Percentiles rank a stretch among this genome's conserved stretches.
Evolutionary conservation across 2,329 filamentous ascomycete genomes (phyloP).

Genomic region (Aspergillus fructus): DNA sequence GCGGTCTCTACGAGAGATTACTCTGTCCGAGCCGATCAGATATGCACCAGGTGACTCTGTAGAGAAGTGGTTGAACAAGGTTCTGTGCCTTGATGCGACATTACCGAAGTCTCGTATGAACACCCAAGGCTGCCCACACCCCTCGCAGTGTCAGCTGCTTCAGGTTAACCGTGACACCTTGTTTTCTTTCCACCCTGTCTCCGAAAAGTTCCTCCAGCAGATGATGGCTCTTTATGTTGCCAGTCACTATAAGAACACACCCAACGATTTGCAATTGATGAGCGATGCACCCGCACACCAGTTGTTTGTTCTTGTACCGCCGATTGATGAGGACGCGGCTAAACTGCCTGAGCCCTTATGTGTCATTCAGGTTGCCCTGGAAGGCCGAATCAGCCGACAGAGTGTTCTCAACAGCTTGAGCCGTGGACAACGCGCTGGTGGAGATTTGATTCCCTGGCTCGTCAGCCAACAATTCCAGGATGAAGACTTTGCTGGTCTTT

Average conservation of each 20-base stretch:
- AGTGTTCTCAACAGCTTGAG: conserved; percentile 89
- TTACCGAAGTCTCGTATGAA: conserved; percentile 73
- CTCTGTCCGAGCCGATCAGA: conserved; percentile 87
- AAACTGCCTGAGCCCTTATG: conserved; percentile 89
- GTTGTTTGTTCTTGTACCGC: conserved; percentile 88
- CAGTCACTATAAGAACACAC: conserved; percentile 97
- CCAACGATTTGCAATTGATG: conserved; percentile 97
- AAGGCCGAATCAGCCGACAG: conserved; percentile 90
- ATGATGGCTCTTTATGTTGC: conserved; percentile 98
- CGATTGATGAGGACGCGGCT: conserved; percentile 72
- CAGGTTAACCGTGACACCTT: conserved; percentile 95
- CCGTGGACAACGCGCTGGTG: conserved; percentile 82
- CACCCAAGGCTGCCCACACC: conserved; percentile 81
- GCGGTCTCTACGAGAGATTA: conserved; percentile 85
- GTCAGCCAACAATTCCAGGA: conserved; percentile 98
- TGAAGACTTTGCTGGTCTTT: conserved; percentile 90
- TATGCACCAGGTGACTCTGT: conserved; percentile 89
- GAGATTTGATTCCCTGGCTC: conserved; percentile 95
- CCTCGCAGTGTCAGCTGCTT: conserved; percentile 84
- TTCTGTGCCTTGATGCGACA: conserved; percentile 91
- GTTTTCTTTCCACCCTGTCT: conserved; percentile 96
- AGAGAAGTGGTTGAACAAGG: conserved; percentile 92
- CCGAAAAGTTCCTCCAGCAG: conserved; percentile 94
- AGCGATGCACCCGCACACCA: conserved; percentile 96
- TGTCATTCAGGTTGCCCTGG: conserved; percentile 89